Evolutionary conservation across 78 protist genomes (phyloP), one percentile per base, ranked within the genome.

Genomic region (Dictyostelium purpureum): DNA sequence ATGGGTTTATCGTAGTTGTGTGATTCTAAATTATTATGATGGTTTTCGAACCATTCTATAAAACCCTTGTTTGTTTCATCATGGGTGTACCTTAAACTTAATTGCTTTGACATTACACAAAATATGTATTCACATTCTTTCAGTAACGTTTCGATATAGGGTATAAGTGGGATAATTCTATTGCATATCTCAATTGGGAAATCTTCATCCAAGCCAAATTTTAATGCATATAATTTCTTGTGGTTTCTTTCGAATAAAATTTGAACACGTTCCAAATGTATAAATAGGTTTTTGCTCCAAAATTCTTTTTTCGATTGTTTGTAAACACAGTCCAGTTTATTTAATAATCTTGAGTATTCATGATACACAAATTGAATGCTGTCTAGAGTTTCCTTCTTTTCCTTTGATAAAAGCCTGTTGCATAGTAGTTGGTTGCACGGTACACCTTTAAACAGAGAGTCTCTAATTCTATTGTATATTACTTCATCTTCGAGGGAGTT

Each of bases 301-400:
- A 67, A n/a, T n/a, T 67, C 76, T 38, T 38, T 67, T 67, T 67
- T 67, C 3, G 76, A 67, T 67, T 67, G 76, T 67, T 67, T 67
- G n/a, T 18, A 67, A n/a, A n/a, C 35, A 40, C 76, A 67, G 21
- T 43, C 76, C 31, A 67, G 11, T 40, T 43, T 67, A 67, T 67
- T 67, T 7, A 67, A 38, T 67, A 67, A n/a, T 38, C 51, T 67
- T 67, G 76, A 67, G 21, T 67, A 67, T 38, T 67, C 76, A n/a
- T 33, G 14, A 67, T 67, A 67, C n/a, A 67, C 38, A 21, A 38
- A 67, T 21, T 67, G 26, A 28, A 67, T 28, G 38, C 38, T n/a
- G 38, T 38, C 51, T 7, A 37, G 18, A 28, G 45, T 67, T 67
- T 24, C 12, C 38, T 67, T 67, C 18, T 19, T n/a, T 38, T 18